These are phyloP conservation scores for Aspergillus ustus DNA, from an alignment of 2,329 filamentous ascomycete species.

Conservation along the genomic window DNA sequence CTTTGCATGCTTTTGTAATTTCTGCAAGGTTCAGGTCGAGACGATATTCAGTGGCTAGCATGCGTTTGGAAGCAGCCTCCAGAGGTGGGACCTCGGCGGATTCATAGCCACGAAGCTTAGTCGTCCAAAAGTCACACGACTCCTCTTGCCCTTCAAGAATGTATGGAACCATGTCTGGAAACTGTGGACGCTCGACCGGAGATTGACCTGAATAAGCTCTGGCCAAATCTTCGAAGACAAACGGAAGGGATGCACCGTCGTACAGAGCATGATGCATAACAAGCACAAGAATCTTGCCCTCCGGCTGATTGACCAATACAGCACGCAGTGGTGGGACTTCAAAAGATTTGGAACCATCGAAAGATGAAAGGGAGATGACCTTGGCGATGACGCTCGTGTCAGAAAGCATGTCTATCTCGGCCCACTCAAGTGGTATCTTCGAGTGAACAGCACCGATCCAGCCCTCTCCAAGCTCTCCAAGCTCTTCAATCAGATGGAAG, in stretches of 20 bases:
- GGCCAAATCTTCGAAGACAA: slow-evolving; percentile 72
- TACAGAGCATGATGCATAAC: slow-evolving; percentile 84
- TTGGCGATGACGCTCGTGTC: slow-evolving; percentile 20
- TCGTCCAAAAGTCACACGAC: slow-evolving; percentile 40
- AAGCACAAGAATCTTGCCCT: slow-evolving; percentile 54
- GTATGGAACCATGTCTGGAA: slow-evolving; percentile 58
- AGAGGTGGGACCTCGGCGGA: slow-evolving; percentile 28
- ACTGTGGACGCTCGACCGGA: slow-evolving; percentile 24
- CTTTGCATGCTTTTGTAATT: slow-evolving; percentile 28
- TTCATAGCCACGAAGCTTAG: slow-evolving; percentile 29
- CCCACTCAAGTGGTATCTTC: slow-evolving; percentile 24
- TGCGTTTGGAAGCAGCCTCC: slow-evolving; percentile 10
- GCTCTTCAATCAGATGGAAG: slow-evolving; percentile 32
- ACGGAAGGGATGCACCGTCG: slow-evolving; percentile 76
- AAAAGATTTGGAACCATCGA: slow-evolving; percentile 27
- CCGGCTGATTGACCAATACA: slow-evolving; percentile 36
- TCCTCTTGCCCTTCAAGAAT: slow-evolving; percentile 54
- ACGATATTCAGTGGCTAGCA: slow-evolving; percentile 26
- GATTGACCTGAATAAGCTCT: slow-evolving; percentile 60
- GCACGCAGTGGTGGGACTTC: slow-evolving; percentile 37
- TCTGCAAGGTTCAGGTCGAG: slow-evolving; percentile 25
- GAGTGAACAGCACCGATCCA: slow-evolving; percentile 37
- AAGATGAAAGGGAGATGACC: slow-evolving; percentile 18
- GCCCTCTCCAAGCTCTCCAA: slow-evolving; percentile 24
- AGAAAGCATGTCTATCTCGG: slow-evolving; percentile 26